Evolutionary conservation across 257 asterid species (phyloP), one percentile per base, ranked within the genome.

Genomic region (Lithospermum erythrorhizon): DNA sequence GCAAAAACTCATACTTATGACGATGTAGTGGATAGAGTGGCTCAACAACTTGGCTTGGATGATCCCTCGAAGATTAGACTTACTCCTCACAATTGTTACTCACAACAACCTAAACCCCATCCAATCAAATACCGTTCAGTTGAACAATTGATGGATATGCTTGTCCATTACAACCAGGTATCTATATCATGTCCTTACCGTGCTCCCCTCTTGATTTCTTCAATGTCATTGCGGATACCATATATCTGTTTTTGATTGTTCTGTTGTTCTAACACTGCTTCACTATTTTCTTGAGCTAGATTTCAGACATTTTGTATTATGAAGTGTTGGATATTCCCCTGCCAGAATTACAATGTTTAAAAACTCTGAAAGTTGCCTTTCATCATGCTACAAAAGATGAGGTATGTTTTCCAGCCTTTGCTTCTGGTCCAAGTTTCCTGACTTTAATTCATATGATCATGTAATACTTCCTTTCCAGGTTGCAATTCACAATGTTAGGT

Each of bases 81-180:
- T 73, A 89, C 97, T 74, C 87, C 97, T 68, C 99, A 93, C 80
- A 93, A 93, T 72, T 93, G 99, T 77, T 87, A 93, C 65, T 89
- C 99, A 21, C 97, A 89, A 81, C 99, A 87, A 76, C 99, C 99
- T 11, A 93, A 93, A 77, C 97, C 97, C 56, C 83, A 77, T 71
- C 94, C 85, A 0, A 82, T 93, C 65, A 89, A 87, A 75, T 93
- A 84, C 63, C 82, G 96, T 74, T 79, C 95, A 54, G 94, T 93
- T 65, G 95, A 89, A 65, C 87, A 79, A 66, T 81, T 93, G 79
- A 61, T 80, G 75, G 96, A 89, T 69, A 87, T 93, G 99, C 95
- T 93, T 70, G 90, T 93, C 61, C 99, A 93, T 78, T 87, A 89
- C 89, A 89, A 89, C 76, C 99, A 93, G 99, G 99, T 91, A 66